These are phyloP conservation scores for Pleurotus sapidus DNA, from an alignment of 768 basidiomycete genomes.

Conservation along the genomic window DNA sequence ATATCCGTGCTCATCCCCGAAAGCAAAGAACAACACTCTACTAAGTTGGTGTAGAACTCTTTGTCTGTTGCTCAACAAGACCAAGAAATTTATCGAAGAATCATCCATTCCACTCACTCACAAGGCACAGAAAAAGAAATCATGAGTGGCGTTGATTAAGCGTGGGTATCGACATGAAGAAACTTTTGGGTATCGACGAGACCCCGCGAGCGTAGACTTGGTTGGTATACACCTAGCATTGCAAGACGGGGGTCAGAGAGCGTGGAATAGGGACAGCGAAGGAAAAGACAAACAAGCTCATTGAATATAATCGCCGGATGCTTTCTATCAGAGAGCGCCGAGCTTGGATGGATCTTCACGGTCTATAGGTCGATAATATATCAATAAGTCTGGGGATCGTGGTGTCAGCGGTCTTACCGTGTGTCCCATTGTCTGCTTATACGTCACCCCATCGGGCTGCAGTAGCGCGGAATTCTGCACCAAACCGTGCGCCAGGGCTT, in stretches of 20 bases:
- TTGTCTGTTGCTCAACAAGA: no score
- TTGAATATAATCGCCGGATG: slow-evolving; percentile 88
- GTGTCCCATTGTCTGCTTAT: slow-evolving; percentile 78
- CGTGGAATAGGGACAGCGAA: neutral
- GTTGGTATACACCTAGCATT: slow-evolving; percentile 68
- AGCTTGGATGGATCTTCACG: slow-evolving; percentile 91
- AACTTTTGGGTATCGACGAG: slow-evolving; percentile 69
- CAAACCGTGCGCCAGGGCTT: slow-evolving; percentile 72
- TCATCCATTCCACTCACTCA: no score
- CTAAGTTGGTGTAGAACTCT: no score
- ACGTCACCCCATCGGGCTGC: slow-evolving; percentile 75
- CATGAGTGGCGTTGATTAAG: slow-evolving; percentile 10
- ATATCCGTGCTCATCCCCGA: no score
- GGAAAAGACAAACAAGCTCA: slow-evolving; percentile 67
- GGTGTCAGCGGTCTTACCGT: slow-evolving; percentile 38
- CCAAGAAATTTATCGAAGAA: no score
- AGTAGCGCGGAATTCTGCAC: slow-evolving; percentile 82
- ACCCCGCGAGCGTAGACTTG: slow-evolving; percentile 92
- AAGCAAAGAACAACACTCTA: no score
- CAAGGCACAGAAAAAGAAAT: neutral
- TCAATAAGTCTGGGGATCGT: neutral
- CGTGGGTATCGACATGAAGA: slow-evolving; percentile 25
- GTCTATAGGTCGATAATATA: slow-evolving; percentile 31
- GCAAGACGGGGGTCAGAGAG: neutral
- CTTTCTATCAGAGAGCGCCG: slow-evolving; percentile 77